A percentile compares a stretch with the other conserved stretches of the same genome.
phyloP scores from a whole-genome alignment of 148 eudicot species.

The Bassia scoparia region DNA sequence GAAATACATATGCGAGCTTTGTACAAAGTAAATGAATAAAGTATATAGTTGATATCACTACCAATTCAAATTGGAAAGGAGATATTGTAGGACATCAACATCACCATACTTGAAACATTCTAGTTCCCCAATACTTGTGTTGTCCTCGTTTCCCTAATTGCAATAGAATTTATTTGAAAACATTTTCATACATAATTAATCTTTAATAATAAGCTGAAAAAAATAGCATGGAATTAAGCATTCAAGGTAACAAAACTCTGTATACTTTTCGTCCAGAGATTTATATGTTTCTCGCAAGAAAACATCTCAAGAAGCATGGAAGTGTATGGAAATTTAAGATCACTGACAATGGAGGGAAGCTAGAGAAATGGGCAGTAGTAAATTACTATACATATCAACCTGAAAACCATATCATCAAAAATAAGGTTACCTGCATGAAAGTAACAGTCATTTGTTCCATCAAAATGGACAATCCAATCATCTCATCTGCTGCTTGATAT shows the following conservation, averaged over 20 bases:
- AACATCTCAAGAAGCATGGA: not conserved
- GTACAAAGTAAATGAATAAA: not conserved
- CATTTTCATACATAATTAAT: not conserved
- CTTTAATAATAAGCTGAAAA: not conserved
- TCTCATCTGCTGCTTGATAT: conserved; percentile 95
- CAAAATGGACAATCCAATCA: conserved; percentile 94
- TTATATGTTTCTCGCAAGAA: not conserved
- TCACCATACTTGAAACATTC: conserved; percentile 98
- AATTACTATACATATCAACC: not conserved
- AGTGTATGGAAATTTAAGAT: not conserved
- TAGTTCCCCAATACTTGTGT: conserved; percentile 97
- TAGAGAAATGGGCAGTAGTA: not conserved
- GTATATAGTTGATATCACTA: conserved; percentile 30
- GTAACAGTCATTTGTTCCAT: conserved; percentile 95
- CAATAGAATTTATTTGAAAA: not conserved
- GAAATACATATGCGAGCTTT: not conserved
- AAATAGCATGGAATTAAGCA: conserved; percentile 1
- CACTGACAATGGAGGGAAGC: not conserved
- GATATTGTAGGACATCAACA: conserved; percentile 85
- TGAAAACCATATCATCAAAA: conserved; percentile 4
- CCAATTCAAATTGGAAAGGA: conserved; percentile 94
- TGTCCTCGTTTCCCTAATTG: conserved; percentile 84
- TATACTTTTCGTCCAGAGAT: not conserved
- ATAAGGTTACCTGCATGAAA: conserved; percentile 72
- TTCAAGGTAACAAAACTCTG: not conserved